Evolutionary conservation across 164 flowering plant species (phyloP).

Genomic region (Protea cynaroides): DNA sequence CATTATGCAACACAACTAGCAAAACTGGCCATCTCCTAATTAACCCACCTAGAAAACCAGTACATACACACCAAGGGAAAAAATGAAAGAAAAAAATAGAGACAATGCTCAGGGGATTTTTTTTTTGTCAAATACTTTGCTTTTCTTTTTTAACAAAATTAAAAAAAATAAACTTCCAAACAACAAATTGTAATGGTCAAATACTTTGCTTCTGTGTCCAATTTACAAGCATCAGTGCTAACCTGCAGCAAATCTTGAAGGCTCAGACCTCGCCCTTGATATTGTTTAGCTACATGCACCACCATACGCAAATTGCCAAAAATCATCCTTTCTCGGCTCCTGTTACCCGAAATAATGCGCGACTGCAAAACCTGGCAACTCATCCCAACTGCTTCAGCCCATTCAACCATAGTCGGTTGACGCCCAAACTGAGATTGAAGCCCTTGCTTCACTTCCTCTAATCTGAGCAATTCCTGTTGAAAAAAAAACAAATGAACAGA

Average conservation of each 20-base stretch:
- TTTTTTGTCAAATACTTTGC: too few species aligned
- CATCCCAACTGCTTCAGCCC: conserved; percentile 74
- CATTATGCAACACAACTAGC: too few species aligned
- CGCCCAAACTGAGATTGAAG: conserved; percentile 63
- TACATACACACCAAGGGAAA: neutral
- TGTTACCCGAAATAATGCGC: conserved; percentile 43
- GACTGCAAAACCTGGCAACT: conserved; percentile 50
- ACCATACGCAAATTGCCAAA: conserved; percentile 79
- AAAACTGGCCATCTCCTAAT: too few species aligned
- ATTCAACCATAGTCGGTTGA: conserved; percentile 83
- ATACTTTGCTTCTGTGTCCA: neutral
- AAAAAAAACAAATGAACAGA: conserved; percentile 6
- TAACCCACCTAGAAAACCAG: neutral
- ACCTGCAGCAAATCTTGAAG: conserved; percentile 90
- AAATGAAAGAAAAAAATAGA: too few species aligned
- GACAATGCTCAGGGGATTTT: too few species aligned
- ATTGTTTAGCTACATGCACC: conserved; percentile 81
- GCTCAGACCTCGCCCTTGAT: conserved; percentile 69
- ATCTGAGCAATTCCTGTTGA: conserved; percentile 48
- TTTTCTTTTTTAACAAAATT: too few species aligned
- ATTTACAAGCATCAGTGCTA: neutral
- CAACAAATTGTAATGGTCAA: too few species aligned
- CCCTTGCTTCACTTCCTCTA: conserved; percentile 58
- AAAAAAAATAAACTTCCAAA: too few species aligned
- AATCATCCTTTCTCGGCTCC: conserved; percentile 69